phyloP scores from a whole-genome alignment of 2,329 filamentous ascomycete species.

The Berkeleyomyces rouxiae region DNA sequence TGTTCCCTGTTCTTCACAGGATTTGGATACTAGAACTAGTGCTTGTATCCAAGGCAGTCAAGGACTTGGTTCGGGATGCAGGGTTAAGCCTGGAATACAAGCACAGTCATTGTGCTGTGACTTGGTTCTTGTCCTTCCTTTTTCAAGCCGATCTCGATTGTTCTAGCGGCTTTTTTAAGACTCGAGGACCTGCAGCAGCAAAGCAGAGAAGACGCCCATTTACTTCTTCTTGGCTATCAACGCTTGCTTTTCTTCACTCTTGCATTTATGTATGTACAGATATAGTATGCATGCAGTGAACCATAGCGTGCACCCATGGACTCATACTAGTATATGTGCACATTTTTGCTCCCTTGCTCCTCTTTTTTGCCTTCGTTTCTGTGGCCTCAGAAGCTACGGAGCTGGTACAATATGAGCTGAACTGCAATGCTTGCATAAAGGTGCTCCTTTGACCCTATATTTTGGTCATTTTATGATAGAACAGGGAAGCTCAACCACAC shows the following conservation, averaged over 20 bases:
- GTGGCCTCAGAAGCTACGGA: background rate
- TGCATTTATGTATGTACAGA: background rate
- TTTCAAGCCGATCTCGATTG: background rate
- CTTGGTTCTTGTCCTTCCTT: background rate
- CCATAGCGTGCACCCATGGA: background rate
- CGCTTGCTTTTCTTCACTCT: background rate
- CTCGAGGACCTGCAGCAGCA: background rate
- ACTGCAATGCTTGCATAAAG: background rate
- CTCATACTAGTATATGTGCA: background rate
- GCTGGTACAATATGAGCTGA: background rate
- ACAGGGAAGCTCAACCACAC: background rate
- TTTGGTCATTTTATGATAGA: constrained; percentile 1
- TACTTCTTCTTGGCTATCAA: background rate
- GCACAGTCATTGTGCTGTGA: background rate
- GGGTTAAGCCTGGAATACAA: background rate
- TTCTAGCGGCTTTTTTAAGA: background rate
- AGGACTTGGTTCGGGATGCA: background rate
- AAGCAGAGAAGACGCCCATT: background rate
- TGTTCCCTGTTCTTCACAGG: background rate
- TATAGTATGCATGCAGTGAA: background rate
- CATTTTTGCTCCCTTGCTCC: background rate
- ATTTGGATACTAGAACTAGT: too few species aligned
- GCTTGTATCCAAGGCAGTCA: background rate
- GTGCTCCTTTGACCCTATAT: background rate
- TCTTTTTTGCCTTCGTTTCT: background rate